Evolutionary conservation across 192 early-diverging fungal genomes (phyloP).

Genomic region (Coemansia aciculifera): DNA sequence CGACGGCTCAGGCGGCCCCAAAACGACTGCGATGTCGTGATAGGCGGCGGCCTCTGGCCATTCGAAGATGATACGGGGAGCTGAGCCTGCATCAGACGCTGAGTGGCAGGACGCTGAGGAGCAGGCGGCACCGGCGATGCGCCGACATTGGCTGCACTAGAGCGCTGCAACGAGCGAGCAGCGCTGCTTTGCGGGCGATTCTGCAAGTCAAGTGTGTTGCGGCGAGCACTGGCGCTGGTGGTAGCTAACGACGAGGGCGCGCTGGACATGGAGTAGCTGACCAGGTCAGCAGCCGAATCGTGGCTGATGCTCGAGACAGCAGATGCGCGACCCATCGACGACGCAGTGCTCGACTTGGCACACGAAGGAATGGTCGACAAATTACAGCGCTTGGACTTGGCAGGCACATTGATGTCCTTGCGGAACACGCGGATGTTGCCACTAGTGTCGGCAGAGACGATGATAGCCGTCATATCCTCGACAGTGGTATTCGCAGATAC

Average conservation of each 20-base stretch:
- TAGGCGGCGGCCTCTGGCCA: not conserved
- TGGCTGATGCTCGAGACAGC: not conserved
- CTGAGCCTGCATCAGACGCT: slow-evolving; percentile 1
- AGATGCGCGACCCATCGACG: slow-evolving; percentile 16
- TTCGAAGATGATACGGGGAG: not conserved
- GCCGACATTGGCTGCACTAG: slow-evolving; percentile 10
- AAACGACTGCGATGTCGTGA: slow-evolving; percentile 21
- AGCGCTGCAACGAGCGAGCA: not conserved
- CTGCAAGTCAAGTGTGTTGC: slow-evolving; percentile 6
- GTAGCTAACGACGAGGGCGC: not conserved
- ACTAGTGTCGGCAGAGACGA: slow-evolving; percentile 62
- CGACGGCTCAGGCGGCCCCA: slow-evolving; percentile 38
- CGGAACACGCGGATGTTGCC: slow-evolving; percentile 69
- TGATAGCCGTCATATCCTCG: slow-evolving; percentile 57
- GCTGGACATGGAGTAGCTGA: slow-evolving; percentile 13
- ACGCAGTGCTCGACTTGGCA: not conserved
- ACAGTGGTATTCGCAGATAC: slow-evolving; percentile 8
- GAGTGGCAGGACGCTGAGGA: not conserved
- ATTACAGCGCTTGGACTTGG: not conserved
- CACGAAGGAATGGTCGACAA: not conserved
- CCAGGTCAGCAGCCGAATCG: not conserved
- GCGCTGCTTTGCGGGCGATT: not conserved
- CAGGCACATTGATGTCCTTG: slow-evolving; percentile 56
- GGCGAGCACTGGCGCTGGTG: not conserved
- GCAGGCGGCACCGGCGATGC: not conserved